Percentiles rank a stretch among this genome's conserved stretches.
Conservation (phyloP, 805 yeast species). For the Kodamaea fukazawae region DNA sequence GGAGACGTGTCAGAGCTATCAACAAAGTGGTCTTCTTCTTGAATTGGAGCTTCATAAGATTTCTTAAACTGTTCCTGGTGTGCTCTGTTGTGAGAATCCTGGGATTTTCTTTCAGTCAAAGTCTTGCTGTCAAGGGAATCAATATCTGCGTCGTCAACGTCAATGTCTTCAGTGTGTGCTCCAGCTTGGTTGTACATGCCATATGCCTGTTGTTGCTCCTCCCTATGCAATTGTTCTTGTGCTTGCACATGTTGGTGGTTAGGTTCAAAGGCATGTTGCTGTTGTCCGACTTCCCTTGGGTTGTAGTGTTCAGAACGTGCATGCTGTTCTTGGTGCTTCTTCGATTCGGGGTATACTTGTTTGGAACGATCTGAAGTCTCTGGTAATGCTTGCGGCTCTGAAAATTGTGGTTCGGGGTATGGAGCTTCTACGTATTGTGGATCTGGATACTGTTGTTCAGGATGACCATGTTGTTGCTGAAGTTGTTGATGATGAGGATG, state of each 20-base stretch:
- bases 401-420: no score
- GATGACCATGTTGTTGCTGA: no score
- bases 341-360: not conserved
- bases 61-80: slow-evolving; percentile 3
- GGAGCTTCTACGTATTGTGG: no score
- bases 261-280: not conserved
- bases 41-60: slow-evolving; percentile 3
- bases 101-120: not conserved
- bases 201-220: no score
- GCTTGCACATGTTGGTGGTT: no score
- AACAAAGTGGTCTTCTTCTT: slow-evolving; percentile 8
- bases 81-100: slow-evolving; percentile 1
- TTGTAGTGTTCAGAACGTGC: not conserved
- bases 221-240: no score
- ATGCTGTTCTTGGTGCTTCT: not conserved
- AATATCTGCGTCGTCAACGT: slow-evolving; percentile 7
- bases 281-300: slow-evolving; percentile 1
- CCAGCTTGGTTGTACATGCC: no score
- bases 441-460: no score
- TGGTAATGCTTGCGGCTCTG: no score
- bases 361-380: no score
- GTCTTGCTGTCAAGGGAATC: slow-evolving; percentile 7
- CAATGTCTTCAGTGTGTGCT: slow-evolving; percentile 2
- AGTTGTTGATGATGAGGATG: no score
- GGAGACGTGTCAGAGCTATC: slow-evolving; percentile 14